Evolutionary conservation across 129 eudicot genomes (phyloP).

Genomic region (sunflower (Helianthus annuus)): HanXRQr2.0-SUNRISE NC_035449.2:12471321-12471820

Average conservation of each 20-base stretch:
- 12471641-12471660: constrained; percentile 43
- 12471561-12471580: constrained; percentile 72
- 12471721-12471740: constrained; percentile 75
- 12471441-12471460: constrained; percentile 81
- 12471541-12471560: constrained; percentile 71
- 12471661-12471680: constrained; percentile 60
- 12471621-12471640: constrained; percentile 65
- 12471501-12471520: constrained; percentile 82
- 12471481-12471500: constrained; percentile 41
- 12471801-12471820: constrained; percentile 71
- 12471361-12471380: constrained; percentile 81
- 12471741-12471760: constrained; percentile 50
- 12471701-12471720: constrained; percentile 65
- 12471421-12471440: constrained; percentile 86
- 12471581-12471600: constrained; percentile 70
- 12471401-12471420: constrained; percentile 94
- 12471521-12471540: constrained; percentile 68
- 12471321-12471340: constrained; percentile 95
- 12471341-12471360: constrained; percentile 80
- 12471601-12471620: constrained; percentile 49
- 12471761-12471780: constrained; percentile 42
- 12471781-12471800: constrained; percentile 83
- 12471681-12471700: constrained; percentile 64
- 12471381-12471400: constrained; percentile 91
- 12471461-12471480: constrained; percentile 70